phyloP scores from a whole-genome alignment of 306 rosid species.

The Biancaea sappan region DNA sequence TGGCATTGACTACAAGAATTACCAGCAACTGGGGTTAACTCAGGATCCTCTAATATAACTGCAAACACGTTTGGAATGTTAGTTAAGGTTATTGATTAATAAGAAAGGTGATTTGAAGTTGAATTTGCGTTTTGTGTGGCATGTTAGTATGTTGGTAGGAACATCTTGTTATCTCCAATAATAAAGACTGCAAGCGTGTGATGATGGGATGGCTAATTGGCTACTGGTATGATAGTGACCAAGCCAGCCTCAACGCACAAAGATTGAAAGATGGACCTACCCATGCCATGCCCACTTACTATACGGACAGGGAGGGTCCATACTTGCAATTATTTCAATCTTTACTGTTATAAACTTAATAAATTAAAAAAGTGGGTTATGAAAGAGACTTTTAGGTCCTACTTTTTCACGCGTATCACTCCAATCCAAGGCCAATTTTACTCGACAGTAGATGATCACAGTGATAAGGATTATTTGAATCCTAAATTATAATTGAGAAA shows the following conservation, averaged over 20 bases:
- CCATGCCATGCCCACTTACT: not conserved
- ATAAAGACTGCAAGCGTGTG: constrained; percentile 35
- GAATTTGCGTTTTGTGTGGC: constrained; percentile 13
- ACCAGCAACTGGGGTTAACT: constrained; percentile 73
- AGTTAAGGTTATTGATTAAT: constrained; percentile 34
- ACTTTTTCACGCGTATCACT: not conserved
- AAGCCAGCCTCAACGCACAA: constrained; percentile 26
- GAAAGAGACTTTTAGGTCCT: not conserved
- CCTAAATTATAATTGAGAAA: no score
- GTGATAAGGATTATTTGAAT: no score
- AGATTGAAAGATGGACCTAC: constrained; percentile 38
- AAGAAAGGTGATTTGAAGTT: constrained; percentile 40
- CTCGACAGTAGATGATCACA: no score
- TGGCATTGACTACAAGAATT: constrained; percentile 79
- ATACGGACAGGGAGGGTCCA: constrained; percentile 35
- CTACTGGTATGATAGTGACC: constrained; percentile 26
- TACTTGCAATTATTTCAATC: constrained; percentile 10
- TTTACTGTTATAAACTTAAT: constrained; percentile 11
- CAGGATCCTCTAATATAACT: constrained; percentile 47
- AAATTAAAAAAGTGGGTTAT: constrained; percentile 17
- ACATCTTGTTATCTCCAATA: constrained; percentile 31
- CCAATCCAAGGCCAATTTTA: no score
- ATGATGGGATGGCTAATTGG: constrained; percentile 31
- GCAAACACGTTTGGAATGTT: constrained; percentile 40
- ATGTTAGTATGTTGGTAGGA: constrained; percentile 10